Evolutionary conservation across 352 stramenopile genomes (phyloP).

Genomic region (Globisporangium echinulatum): DNA sequence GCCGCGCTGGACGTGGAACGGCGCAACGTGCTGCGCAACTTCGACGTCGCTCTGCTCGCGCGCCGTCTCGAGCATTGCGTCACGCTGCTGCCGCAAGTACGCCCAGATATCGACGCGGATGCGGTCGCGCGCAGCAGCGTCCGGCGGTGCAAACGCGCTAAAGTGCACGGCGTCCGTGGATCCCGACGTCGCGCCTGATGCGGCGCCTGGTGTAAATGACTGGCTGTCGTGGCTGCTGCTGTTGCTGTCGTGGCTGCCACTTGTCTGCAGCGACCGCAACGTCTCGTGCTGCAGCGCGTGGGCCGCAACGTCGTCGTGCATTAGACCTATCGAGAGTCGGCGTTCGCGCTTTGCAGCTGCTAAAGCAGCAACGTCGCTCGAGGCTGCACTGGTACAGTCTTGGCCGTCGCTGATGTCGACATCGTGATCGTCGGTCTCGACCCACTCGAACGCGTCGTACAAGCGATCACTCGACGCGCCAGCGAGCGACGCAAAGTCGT

Average conservation of each 20-base stretch:
- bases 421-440: conserved; percentile 3
- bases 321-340: not conserved
- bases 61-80: conserved; percentile 53
- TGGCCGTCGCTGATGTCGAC: too few species aligned
- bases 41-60: conserved; percentile 46
- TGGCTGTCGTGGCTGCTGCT: not conserved
- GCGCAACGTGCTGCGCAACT: conserved; percentile 36
- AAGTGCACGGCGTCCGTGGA: conserved; percentile 39
- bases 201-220: too few species aligned
- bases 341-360: not conserved
- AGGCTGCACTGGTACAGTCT: too few species aligned
- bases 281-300: conserved; percentile 31
- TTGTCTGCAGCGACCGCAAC: conserved; percentile 32
- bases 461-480: not conserved
- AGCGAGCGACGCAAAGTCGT: conserved; percentile 6
- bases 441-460: conserved; percentile 16
- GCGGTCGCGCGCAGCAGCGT: conserved; percentile 30
- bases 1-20: conserved; percentile 43
- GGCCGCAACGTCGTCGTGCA: conserved; percentile 11
- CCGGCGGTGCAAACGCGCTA: conserved; percentile 44
- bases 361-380: not conserved
- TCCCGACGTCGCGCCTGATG: conserved; percentile 2
- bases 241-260: conserved; percentile 3
- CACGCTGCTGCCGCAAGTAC: conserved; percentile 55
- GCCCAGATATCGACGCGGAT: conserved; percentile 72